Evolutionary conservation across 1,139 yeast genomes (phyloP).

Genomic region (Lipomyces yarrowii): DNA sequence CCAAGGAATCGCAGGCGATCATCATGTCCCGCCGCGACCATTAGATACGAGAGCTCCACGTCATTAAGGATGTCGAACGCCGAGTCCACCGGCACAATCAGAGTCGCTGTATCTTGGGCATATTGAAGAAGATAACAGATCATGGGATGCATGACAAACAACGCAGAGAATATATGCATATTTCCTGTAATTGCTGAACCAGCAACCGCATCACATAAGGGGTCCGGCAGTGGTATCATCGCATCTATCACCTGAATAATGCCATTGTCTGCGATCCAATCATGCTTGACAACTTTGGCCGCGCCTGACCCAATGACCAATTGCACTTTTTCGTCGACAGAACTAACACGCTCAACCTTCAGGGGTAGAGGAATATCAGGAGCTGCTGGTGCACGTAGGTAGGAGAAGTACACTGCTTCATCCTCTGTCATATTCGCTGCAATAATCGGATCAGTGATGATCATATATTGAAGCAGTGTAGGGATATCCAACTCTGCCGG

Average conservation of each 20-base stretch:
- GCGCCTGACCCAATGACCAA: conserved; percentile 49
- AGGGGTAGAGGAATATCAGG: conserved; percentile 29
- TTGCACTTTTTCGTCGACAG: conserved; percentile 17
- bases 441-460: conserved; percentile 38
- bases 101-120: conserved; percentile 42
- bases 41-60: conserved; percentile 54
- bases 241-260: conserved; percentile 72
- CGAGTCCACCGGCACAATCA: conserved; percentile 52
- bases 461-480: conserved; percentile 42
- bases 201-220: conserved; percentile 49
- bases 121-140: conserved; percentile 31
- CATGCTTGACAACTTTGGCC: conserved; percentile 60
- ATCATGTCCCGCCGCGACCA: conserved; percentile 43
- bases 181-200: conserved; percentile 6
- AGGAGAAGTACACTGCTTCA: conserved; percentile 22
- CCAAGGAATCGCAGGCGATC: conserved; percentile 45
- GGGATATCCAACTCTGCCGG: conserved; percentile 36
- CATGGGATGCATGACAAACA: conserved; percentile 36
- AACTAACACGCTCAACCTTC: conserved; percentile 8
- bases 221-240: conserved; percentile 51
- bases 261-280: conserved; percentile 68
- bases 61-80: conserved; percentile 45
- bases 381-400: conserved; percentile 24
- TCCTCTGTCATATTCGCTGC: conserved; percentile 28
- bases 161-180: conserved; percentile 35